Percentiles rank a stretch among this genome's conserved stretches.
Evolutionary conservation across 305 asterid genomes (phyloP).

Genomic region (Fraxinus sp.): DNA sequence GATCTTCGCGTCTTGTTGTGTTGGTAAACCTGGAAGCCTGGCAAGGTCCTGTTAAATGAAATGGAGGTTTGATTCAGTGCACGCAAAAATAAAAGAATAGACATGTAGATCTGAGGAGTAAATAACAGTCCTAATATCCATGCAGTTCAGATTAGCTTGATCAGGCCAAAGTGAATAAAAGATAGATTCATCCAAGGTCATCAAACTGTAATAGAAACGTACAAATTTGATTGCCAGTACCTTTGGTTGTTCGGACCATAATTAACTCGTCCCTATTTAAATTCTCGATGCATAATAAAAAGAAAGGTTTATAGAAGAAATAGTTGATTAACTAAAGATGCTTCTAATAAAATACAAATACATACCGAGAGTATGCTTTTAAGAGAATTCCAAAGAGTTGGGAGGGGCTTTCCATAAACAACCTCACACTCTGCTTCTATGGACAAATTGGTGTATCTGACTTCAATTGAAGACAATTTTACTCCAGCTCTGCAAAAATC

Average conservation of each 20-base stretch:
- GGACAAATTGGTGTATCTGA: conserved; percentile 17
- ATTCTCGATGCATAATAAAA: not conserved
- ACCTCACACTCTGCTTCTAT: conserved; percentile 32
- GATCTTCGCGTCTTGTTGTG: conserved; percentile 39
- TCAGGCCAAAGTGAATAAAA: not conserved
- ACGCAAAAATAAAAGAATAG: not conserved
- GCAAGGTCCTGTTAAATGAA: conserved; percentile 37
- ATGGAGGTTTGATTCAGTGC: not conserved
- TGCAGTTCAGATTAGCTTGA: not conserved
- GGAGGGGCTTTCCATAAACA: conserved; percentile 29
- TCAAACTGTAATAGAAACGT: not conserved
- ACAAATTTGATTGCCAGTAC: not conserved
- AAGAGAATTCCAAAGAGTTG: conserved; percentile 28
- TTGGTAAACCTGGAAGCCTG: conserved; percentile 42
- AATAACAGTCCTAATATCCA: not conserved
- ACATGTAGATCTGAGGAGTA: not conserved
- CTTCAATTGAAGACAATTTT: conserved; percentile 26
- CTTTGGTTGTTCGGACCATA: not conserved
- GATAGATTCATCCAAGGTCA: not conserved
- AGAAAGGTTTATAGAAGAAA: not conserved
- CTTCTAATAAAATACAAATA: not conserved
- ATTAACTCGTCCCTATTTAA: not conserved
- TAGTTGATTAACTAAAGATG: not conserved
- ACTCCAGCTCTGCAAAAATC: conserved; percentile 45
- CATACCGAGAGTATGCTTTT: conserved; percentile 20